phyloP scores from a whole-genome alignment of 352 stramenopile genomes.

The Globisporangium radiosum region DNA sequence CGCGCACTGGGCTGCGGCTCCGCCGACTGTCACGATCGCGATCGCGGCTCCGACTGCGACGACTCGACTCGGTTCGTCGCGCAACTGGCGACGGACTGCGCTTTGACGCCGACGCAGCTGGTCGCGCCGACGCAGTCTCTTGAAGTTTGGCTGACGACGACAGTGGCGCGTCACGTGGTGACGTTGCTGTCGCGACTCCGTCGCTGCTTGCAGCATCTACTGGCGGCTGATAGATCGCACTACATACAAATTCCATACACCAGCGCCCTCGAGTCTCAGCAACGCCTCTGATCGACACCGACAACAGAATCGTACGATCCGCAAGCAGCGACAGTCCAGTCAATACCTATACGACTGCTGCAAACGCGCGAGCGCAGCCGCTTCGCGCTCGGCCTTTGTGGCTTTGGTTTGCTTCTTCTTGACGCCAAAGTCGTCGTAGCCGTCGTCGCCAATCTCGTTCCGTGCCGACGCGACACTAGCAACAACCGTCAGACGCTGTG shows the following conservation, averaged over 20 bases:
- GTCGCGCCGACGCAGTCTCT: too few species aligned
- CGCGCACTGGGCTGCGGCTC: constrained; percentile 17
- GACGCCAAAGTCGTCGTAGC: constrained; percentile 84
- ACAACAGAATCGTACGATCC: too few species aligned
- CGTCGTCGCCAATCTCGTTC: constrained; percentile 75
- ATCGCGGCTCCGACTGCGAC: constrained; percentile 15
- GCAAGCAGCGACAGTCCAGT: too few species aligned
- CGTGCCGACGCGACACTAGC: constrained; percentile 57
- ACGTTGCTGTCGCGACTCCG: background rate
- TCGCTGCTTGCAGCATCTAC: background rate
- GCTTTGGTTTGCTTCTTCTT: constrained; percentile 77
- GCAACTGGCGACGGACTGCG: constrained; percentile 9
- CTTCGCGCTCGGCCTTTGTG: constrained; percentile 71
- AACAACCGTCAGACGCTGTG: background rate
- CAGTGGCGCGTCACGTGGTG: background rate
- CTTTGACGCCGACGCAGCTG: constrained; percentile 6
- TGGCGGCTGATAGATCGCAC: constrained; percentile 40
- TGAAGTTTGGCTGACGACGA: background rate
- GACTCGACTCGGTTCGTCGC: constrained; percentile 20
- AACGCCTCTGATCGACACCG: too few species aligned
- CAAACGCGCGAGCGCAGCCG: constrained; percentile 68
- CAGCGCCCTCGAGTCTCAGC: too few species aligned
- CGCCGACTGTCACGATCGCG: constrained; percentile 10
- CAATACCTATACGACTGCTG: constrained; percentile 74
- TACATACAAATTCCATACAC: constrained; percentile 2